Percentiles rank a stretch among this genome's conserved stretches.
Conservation (phyloP, 2,329 filamentous ascomycete species). For the Coniella vitis region DNA sequence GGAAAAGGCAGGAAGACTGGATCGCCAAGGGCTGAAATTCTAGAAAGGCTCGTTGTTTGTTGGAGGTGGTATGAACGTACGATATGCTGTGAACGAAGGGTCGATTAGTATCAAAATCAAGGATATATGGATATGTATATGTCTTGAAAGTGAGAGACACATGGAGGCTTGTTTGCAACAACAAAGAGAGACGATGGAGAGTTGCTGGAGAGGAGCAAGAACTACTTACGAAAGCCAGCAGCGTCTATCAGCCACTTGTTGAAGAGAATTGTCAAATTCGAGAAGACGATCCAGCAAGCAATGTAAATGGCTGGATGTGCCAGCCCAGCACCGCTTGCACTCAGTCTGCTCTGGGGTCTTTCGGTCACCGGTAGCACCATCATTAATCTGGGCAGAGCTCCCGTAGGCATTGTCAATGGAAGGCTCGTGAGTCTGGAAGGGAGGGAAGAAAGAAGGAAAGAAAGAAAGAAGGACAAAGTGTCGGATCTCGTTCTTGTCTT, state of each 20-base stretch:
- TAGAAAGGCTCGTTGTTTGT: no score
- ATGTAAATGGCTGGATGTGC: conserved; percentile 14
- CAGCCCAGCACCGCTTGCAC: not conserved
- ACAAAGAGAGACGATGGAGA: no score
- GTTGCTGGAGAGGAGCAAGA: no score
- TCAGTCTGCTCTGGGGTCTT: conserved; percentile 2
- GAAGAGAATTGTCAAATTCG: conserved; percentile 80
- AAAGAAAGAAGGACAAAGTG: no score
- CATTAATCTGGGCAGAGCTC: not conserved
- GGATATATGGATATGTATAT: no score
- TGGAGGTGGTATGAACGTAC: conserved; percentile 2
- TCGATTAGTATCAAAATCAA: not conserved
- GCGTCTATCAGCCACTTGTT: conserved; percentile 85
- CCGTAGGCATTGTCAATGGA: conserved; percentile 5
- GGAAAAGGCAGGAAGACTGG: not conserved
- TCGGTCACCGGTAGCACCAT: conserved; percentile 14
- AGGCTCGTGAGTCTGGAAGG: no score
- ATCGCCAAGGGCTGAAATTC: no score
- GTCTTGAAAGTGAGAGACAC: no score
- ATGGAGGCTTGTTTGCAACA: no score
- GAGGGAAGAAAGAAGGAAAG: no score
- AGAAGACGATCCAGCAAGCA: conserved; percentile 72
- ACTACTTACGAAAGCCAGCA: conserved; percentile 67
- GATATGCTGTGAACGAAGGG: conserved; percentile 1
- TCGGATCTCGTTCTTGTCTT: no score